A percentile compares a stretch with the other conserved stretches of the same genome.
Evolutionary conservation across 495 filamentous ascomycete species (phyloP).

Genomic region (Penicillium salamii): DNA sequence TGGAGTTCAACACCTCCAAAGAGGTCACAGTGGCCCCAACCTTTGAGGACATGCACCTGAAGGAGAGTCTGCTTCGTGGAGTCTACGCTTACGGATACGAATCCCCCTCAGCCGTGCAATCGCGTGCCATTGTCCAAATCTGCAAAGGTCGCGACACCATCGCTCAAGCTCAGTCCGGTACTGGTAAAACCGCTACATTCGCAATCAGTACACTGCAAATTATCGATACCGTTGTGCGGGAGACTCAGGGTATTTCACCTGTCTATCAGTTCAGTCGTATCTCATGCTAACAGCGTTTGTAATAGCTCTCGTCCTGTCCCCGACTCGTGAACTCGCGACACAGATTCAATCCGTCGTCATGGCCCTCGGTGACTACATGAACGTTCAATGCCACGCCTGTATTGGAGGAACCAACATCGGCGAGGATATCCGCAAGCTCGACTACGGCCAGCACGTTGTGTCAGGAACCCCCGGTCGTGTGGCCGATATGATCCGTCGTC

Average conservation of each 20-base stretch:
- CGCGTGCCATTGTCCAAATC: conserved; percentile 95
- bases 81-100: conserved; percentile 99
- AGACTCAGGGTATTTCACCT: conserved; percentile 79
- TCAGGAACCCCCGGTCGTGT: conserved; percentile 95
- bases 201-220: conserved; percentile 96
- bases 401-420: conserved; percentile 98
- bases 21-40: conserved; percentile 86
- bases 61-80: conserved; percentile 92
- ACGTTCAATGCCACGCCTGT: conserved; percentile 97
- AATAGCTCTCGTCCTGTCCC: conserved; percentile 86
- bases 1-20: conserved; percentile 97
- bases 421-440: conserved; percentile 94
- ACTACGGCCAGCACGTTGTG: conserved; percentile 96
- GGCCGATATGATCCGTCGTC: conserved; percentile 97
- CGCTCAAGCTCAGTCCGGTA: conserved; percentile 98
- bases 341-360: conserved; percentile 98
- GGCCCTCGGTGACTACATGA: conserved; percentile 99
- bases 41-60: conserved; percentile 78
- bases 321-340: conserved; percentile 94
- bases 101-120: conserved; percentile 94
- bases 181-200: conserved; percentile 98
- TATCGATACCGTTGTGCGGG: conserved; percentile 78
- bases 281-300: conserved; percentile 12
- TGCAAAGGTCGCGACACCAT: conserved; percentile 99
- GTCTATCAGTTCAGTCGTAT: too few species aligned